Evolutionary conservation across 2,329 filamentous ascomycete species (phyloP).

Genomic region (Mycosphaerella arachidis): DNA sequence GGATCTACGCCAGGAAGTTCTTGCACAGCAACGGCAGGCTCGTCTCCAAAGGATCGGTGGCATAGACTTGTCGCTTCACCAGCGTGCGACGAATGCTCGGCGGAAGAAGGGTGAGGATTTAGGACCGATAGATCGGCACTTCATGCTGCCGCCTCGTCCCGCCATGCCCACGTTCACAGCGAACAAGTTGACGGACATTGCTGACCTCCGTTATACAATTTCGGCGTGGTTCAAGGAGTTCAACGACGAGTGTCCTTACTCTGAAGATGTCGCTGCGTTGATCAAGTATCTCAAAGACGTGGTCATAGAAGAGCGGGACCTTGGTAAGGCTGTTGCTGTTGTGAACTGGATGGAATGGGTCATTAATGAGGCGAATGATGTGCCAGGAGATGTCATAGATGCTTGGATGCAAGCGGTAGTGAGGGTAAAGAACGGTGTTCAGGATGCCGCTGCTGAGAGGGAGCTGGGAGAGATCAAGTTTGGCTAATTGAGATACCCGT

Average conservation of each 20-base stretch:
- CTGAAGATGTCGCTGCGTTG: constrained; percentile 71
- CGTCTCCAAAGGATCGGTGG: constrained; percentile 52
- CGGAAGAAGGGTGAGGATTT: constrained; percentile 20
- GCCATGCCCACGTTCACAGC: constrained; percentile 59
- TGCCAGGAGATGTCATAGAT: constrained; percentile 8
- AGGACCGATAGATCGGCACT: constrained; percentile 35
- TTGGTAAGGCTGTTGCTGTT: constrained; percentile 67
- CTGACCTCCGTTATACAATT: constrained; percentile 70
- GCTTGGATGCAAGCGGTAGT: constrained; percentile 38
- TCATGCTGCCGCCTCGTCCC: constrained; percentile 48
- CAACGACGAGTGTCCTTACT: constrained; percentile 67
- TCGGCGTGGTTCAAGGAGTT: constrained; percentile 73
- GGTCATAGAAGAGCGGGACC: constrained; percentile 68
- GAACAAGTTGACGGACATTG: constrained; percentile 49
- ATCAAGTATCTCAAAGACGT: constrained; percentile 68
- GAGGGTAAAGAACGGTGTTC: constrained; percentile 41
- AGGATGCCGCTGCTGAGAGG: constrained; percentile 40
- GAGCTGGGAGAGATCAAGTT: constrained; percentile 46
- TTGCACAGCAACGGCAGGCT: constrained; percentile 65
- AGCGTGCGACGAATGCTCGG: constrained; percentile 17
- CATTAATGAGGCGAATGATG: constrained; percentile 23
- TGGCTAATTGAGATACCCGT: constrained; percentile 2
- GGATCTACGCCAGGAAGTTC: constrained; percentile 71
- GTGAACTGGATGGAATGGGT: constrained; percentile 59
- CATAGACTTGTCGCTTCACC: constrained; percentile 34